Evolutionary conservation across 2,329 filamentous ascomycete species (phyloP).

Genomic region (Dothideomycetidae sp.): DNA sequence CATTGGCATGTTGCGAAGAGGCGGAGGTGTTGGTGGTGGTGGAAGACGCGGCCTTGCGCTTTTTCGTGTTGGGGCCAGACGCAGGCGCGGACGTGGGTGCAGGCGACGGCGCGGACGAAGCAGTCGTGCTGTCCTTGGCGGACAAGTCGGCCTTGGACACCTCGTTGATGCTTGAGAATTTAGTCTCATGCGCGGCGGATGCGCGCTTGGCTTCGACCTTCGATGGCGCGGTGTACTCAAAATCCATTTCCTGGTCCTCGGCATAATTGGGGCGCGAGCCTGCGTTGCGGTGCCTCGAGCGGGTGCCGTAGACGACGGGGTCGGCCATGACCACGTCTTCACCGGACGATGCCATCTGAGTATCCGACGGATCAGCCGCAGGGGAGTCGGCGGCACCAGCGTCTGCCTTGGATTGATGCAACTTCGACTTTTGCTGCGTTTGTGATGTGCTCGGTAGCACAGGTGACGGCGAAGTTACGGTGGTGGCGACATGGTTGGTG

Average conservation of each 20-base stretch:
- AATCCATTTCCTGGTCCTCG: conserved; percentile 76
- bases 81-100: no score
- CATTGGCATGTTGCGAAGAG: conserved; percentile 16
- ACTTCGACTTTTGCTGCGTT: no score
- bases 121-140: conserved; percentile 27
- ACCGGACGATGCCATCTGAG: conserved; percentile 8
- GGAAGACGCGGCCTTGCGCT: conserved; percentile 60
- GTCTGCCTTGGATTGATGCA: no score
- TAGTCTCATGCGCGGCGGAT: conserved; percentile 14
- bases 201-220: conserved; percentile 26
- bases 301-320: conserved; percentile 71
- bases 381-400: conserved; percentile 2
- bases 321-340: conserved; percentile 18
- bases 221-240: conserved; percentile 50
- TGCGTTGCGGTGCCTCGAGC: conserved; percentile 76
- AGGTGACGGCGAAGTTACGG: background rate
- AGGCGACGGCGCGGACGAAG: conserved; percentile 31
- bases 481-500: background rate
- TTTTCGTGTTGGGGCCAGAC: conserved; percentile 42
- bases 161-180: conserved; percentile 11
- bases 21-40: conserved; percentile 7
- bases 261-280: conserved; percentile 83
- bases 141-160: conserved; percentile 2
- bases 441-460: no score
- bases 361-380: background rate